These are phyloP conservation scores for Physcomitrellopsis africana DNA, from an alignment of 225 moss, liverwort and hornwort genomes.

Conservation along the genomic window DNA sequence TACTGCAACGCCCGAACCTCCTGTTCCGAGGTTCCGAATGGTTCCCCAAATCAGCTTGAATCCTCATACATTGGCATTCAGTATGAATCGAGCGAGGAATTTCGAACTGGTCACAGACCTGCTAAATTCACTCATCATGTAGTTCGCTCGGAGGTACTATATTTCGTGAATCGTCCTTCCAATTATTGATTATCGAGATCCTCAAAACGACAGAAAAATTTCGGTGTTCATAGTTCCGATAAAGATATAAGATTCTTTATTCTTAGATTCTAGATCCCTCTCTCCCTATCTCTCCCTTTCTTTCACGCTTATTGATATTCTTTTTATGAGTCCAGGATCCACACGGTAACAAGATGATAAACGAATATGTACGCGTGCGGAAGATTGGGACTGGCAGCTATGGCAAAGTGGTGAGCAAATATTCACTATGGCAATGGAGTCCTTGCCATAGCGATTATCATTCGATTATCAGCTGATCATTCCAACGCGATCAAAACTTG, in stretches of 20 bases:
- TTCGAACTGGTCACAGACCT: conserved; percentile 51
- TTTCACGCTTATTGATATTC: background rate
- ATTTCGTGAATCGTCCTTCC: background rate
- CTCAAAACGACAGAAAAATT: background rate
- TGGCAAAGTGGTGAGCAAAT: conserved; percentile 91
- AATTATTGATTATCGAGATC: conserved; percentile 3
- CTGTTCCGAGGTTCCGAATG: conserved; percentile 13
- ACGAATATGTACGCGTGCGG: conserved; percentile 77
- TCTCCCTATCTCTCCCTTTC: background rate
- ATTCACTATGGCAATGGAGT: background rate
- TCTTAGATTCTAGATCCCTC: background rate
- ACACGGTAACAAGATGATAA: conserved; percentile 90
- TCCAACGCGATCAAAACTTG: background rate
- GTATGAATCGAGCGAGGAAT: conserved; percentile 40
- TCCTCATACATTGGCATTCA: conserved; percentile 53
- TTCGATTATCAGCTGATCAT: conserved; percentile 3
- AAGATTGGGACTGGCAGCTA: conserved; percentile 97
- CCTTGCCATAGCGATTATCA: background rate
- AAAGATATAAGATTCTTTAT: background rate
- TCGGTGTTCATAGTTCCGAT: conserved; percentile 13
- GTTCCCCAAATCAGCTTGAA: conserved; percentile 40
- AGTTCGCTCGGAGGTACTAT: conserved; percentile 56
- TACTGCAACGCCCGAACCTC: conserved; percentile 17
- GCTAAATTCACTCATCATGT: conserved; percentile 56
- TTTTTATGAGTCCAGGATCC: conserved; percentile 58